Conservation (phyloP, 208 protist genomes). For the Histomonas meleagridis region DNA sequence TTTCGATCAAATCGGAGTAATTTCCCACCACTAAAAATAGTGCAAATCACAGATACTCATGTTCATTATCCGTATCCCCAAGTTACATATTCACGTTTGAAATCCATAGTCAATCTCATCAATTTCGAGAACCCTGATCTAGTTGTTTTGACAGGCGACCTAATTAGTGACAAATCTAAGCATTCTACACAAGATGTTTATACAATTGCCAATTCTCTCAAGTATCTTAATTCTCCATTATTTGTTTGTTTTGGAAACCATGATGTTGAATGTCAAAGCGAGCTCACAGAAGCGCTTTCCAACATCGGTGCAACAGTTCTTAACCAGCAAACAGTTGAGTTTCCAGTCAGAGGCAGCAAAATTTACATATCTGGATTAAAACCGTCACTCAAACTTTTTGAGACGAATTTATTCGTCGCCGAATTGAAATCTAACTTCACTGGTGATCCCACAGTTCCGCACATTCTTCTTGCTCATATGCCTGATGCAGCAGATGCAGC, state of each 20-base stretch:
- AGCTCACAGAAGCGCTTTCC: background rate
- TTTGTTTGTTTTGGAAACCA: background rate
- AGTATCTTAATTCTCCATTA: background rate
- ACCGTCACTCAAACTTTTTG: background rate
- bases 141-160: background rate
- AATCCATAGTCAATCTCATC: background rate
- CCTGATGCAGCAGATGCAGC: background rate
- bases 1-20: background rate
- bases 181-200: background rate
- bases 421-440: background rate
- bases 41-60: background rate
- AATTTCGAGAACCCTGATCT: background rate
- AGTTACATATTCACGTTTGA: background rate
- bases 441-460: background rate
- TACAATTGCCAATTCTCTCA: background rate
- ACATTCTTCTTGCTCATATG: background rate
- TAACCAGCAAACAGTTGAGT: background rate
- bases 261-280: background rate
- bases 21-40: background rate
- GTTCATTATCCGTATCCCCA: background rate
- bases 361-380: background rate
- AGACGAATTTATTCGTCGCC: background rate
- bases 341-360: background rate
- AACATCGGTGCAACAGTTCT: background rate
- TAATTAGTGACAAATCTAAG: background rate